Conservation (phyloP, 176 grass and related monocot species). For the Ananas comosus region DNA sequence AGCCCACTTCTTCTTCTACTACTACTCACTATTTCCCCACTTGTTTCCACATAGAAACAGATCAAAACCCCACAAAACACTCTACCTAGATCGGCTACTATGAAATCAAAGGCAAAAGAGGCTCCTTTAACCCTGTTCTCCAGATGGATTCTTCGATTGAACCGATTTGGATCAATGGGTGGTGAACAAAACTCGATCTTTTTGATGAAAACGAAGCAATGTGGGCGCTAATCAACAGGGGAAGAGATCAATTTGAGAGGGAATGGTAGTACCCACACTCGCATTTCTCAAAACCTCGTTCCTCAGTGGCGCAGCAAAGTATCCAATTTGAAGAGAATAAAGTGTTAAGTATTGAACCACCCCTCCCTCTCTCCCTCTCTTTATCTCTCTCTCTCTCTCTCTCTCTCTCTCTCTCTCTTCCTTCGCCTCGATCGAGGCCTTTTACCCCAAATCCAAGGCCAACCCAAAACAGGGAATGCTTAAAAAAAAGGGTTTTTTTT, state of each 20-base stretch:
- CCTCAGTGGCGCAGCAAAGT: constrained; percentile 10
- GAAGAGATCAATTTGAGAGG: background rate
- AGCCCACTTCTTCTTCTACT: background rate
- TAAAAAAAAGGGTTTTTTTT: background rate
- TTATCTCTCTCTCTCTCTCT: background rate
- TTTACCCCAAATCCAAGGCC: constrained; percentile 47
- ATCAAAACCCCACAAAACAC: background rate
- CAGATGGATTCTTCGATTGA: background rate
- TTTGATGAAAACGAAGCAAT: constrained; percentile 1
- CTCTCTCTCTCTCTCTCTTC: constrained; percentile 8
- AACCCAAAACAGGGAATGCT: constrained; percentile 1
- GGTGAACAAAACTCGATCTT: constrained; percentile 1
- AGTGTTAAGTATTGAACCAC: constrained; percentile 30
- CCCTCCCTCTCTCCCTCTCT: constrained; percentile 11
- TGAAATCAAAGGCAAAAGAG: background rate
- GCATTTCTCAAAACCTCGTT: constrained; percentile 10
- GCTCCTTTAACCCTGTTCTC: background rate
- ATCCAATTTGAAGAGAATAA: constrained; percentile 58
- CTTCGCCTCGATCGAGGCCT: constrained; percentile 20
- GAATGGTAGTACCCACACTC: background rate
- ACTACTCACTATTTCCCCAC: background rate
- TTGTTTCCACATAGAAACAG: background rate
- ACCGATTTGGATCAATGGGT: background rate
- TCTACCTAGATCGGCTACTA: background rate
- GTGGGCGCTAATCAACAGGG: background rate